phyloP scores from a whole-genome alignment of 495 filamentous ascomycete genomes.

The Chaetomidium leptoderma region DNA sequence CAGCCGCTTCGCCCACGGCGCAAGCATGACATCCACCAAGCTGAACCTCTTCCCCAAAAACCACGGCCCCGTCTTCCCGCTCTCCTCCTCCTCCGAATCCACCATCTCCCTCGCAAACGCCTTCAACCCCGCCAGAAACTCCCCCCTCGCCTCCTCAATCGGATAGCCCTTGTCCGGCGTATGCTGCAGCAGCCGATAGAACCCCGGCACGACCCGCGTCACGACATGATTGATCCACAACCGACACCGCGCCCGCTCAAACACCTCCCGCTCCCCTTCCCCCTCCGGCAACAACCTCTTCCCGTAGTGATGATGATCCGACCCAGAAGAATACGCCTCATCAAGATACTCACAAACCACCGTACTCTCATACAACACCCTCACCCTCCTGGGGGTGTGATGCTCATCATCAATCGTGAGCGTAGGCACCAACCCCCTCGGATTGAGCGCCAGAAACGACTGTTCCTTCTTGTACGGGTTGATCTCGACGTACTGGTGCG shows the following conservation, averaged over 20 bases:
- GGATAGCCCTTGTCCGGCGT: constrained; percentile 47
- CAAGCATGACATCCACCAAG: constrained; percentile 60
- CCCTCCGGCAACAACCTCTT: constrained; percentile 51
- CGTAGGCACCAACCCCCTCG: constrained; percentile 65
- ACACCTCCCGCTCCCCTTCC: constrained; percentile 40
- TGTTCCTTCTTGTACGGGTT: constrained; percentile 66
- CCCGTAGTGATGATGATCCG: constrained; percentile 23
- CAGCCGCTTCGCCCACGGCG: constrained; percentile 62
- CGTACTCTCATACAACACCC: constrained; percentile 62
- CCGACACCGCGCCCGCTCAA: constrained; percentile 53
- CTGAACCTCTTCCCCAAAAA: constrained; percentile 56
- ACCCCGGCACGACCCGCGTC: constrained; percentile 58
- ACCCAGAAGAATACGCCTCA: constrained; percentile 59
- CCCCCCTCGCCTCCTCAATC: constrained; percentile 41
- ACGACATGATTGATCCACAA: constrained; percentile 69
- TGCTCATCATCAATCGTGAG: constrained; percentile 35
- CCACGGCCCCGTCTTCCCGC: constrained; percentile 51
- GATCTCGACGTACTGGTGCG: constrained; percentile 68
- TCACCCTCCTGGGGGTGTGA: constrained; percentile 32
- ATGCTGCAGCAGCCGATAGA: constrained; percentile 62
- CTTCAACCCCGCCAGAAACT: constrained; percentile 50
- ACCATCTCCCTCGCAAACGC: constrained; percentile 56
- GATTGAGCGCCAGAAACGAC: constrained; percentile 61
- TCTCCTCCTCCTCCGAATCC: background rate
- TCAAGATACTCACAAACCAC: constrained; percentile 69